Percentiles rank a stretch among this genome's conserved stretches.
Conservation (phyloP, 1,139 yeast genomes). For the Zygoascus meyerae region DNA sequence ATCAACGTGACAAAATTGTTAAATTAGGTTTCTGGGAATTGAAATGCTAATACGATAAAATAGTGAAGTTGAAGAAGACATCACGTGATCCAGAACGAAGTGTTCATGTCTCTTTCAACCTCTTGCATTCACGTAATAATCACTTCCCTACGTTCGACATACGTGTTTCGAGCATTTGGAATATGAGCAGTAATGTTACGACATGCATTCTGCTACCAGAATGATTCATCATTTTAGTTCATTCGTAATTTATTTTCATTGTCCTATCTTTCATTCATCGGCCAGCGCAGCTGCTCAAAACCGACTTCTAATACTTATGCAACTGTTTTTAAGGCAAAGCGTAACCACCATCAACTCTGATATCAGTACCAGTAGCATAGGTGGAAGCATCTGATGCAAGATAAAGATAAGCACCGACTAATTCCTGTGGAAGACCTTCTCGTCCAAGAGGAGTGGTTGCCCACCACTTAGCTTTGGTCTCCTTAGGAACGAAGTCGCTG, state of each 20-base stretch:
- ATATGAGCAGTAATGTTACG: too few relatives aligned
- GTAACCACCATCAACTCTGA: slow-evolving; percentile 86
- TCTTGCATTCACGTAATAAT: too few relatives aligned
- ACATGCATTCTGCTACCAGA: too few relatives aligned
- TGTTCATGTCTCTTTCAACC: too few relatives aligned
- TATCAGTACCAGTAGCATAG: slow-evolving; percentile 77
- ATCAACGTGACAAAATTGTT: too few relatives aligned
- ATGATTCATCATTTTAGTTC: not conserved
- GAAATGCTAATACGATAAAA: too few relatives aligned
- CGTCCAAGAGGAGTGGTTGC: slow-evolving; percentile 75
- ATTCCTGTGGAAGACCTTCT: slow-evolving; percentile 71
- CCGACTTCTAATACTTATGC: not conserved
- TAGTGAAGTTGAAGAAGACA: too few relatives aligned
- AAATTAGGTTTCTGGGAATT: too few relatives aligned
- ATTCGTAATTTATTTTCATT: not conserved
- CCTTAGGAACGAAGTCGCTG: slow-evolving; percentile 52
- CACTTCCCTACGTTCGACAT: too few relatives aligned
- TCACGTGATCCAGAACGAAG: too few relatives aligned
- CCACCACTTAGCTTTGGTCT: slow-evolving; percentile 58
- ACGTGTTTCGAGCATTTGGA: too few relatives aligned
- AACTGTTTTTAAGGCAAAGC: slow-evolving; percentile 23
- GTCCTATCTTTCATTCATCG: not conserved
- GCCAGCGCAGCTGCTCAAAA: not conserved
- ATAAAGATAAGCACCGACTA: slow-evolving; percentile 82
- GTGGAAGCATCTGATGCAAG: slow-evolving; percentile 84